Base-by-base conservation (phyloP, 2,329 filamentous ascomycete species). In the Cyanodermella asteris region DNA sequence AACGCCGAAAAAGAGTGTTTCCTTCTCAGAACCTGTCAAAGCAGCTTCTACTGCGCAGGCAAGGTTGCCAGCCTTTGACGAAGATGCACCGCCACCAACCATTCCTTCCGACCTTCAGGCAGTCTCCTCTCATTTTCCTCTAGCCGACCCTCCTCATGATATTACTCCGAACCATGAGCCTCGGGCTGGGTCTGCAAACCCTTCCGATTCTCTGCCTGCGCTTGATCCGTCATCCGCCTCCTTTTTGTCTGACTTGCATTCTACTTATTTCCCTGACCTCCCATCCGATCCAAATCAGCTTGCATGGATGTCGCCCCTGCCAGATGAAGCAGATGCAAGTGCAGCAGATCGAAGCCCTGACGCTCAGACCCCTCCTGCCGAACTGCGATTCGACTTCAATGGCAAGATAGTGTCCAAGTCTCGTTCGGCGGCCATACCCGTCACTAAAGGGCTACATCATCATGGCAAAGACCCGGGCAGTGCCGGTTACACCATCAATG, bases 381-480 rank as follows among this genome's bases (percentile, higher is more conserved):
- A 75, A 17, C 61, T 97, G 25, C 75, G 87, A 28, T 97, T 94
- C 55, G 74, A 82, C 44, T 91, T 97, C 45, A 64, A 61, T 25
- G 87, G 84, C 32, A 61, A 62, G 1, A 59, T 97, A 3, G 59
- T 97, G 8, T 68, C 84, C 0, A 87, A 87, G 0, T 61, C 67
- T 24, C 62, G 68, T 17, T 70, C 80, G 14, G 61, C 81, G 28
- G 56, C 64, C 2, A 69, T 94, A 14, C 76, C 84, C 5, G 66
- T 67, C 1, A 71, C 68, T 8, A 65, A 72, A 31, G 87, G 87
- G 0, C 60, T 97, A 9, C 87, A 97, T 46, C 84, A 97, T 46
- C 87, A 97, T 45, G 81, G 75, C 33, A 69, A 82, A 30, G 82
- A 84, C 2, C 87, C 87, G 10, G 80, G 91, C 47, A 78, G 82